Percentiles rank a stretch among this genome's conserved stretches.
These are phyloP conservation scores for Amanita thiersii DNA, from an alignment of 768 basidiomycete genomes.

Conservation along the genomic window DNA sequence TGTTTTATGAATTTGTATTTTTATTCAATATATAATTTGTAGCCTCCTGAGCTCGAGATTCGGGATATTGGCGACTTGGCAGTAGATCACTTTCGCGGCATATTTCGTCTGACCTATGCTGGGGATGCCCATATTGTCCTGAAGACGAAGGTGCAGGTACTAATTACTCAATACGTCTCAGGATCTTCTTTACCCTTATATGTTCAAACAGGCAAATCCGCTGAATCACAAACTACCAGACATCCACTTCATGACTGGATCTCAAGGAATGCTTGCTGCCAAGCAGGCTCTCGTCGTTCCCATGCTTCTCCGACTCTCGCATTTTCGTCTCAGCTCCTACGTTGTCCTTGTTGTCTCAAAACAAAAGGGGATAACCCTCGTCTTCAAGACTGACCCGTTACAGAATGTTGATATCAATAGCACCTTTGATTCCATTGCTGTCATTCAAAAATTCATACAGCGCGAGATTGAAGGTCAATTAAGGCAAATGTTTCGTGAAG, in stretches of 20 bases:
- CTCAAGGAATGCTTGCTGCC: conserved; percentile 86
- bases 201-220: conserved; percentile 74
- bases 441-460: conserved; percentile 97
- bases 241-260: conserved; percentile 78
- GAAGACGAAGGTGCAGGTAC: conserved; percentile 89
- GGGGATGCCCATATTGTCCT: conserved; percentile 88
- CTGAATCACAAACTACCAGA: conserved; percentile 88
- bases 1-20: conserved; percentile 5
- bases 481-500: conserved; percentile 96
- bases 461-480: conserved; percentile 95
- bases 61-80: conserved; percentile 97
- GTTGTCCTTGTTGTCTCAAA: conserved; percentile 97
- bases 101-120: conserved; percentile 89
- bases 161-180: conserved; percentile 12
- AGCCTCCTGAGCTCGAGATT: conserved; percentile 97
- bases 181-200: conserved; percentile 4
- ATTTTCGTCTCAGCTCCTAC: conserved; percentile 89
- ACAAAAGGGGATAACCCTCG: conserved; percentile 96
- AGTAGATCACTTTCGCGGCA: conserved; percentile 91
- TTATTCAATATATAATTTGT: neutral
- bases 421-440: conserved; percentile 96
- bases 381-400: conserved; percentile 98
- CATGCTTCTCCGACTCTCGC: conserved; percentile 95
- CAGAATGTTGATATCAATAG: conserved; percentile 97
- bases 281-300: conserved; percentile 94